Evolutionary conservation across 768 basidiomycete species (phyloP), one percentile per base, ranked within the genome.

Genomic region (Solioccasus polychromus): DNA sequence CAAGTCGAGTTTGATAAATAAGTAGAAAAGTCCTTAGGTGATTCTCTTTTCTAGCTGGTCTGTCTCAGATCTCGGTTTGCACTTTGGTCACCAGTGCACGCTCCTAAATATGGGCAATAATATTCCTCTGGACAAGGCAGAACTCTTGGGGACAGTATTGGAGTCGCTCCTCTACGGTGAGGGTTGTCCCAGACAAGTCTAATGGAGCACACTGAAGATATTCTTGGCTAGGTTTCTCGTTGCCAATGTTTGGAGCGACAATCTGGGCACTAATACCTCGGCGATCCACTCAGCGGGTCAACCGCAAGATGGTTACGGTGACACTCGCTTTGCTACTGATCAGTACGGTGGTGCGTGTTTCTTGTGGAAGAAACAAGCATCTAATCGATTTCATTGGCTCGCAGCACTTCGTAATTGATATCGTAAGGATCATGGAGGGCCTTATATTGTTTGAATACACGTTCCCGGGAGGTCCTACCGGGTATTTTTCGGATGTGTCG

Each of bases 201-300:
- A 15, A 24, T 1, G 28, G 39, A 30, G 5, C 5, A 23, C 38
- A 38, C 30, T 30, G 17, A 34, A 20, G 0, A 1, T 10, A 20
- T 19, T 1, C 18, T 3, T 9, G 4, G 6, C 12, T 34, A 68
- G 67, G 66, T 3, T 66, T 66, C 50, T 68, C 64, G 2, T 10
- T 66, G 10, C 32, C 66, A n/a, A 66, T 68, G 67, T 68, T 64
- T 42, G 55, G 59, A 5, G 54, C 46, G 9, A 66, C 66, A 1
- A 39, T 67, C 2, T 61, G 54, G 54, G 49, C 55, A 3, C 45
- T 66, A 9, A 23, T 54, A 6, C 39, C 28, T 19, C 47, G 45
- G 15, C 53, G 45, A 15, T 34, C 26, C 18, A 39, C 31, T 14
- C 11, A 29, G 6, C 32, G 36, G 14, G 20, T 64, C 12, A 59